Base-by-base conservation (phyloP, 1,139 yeast genomes). In the Kodamaea sp. region DNA sequence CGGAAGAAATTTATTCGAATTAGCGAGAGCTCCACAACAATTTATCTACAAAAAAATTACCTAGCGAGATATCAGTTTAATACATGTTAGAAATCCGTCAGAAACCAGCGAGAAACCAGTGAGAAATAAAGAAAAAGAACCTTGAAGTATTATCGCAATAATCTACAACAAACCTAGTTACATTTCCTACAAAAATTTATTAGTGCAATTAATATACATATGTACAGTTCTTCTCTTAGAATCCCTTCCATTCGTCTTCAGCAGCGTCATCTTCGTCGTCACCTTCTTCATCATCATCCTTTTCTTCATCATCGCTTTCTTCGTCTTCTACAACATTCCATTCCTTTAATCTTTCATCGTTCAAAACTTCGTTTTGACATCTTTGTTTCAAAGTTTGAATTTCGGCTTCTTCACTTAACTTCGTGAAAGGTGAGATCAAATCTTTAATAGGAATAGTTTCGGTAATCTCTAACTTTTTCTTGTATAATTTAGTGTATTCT, bases 351-450 rank as follows among this genome's bases (percentile, higher is more conserved):
- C 94, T 73, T 28, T 66, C 63, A 57, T 89, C 95, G 1, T 67
- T 67, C 39, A 86, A 64, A 1, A 90, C 73, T 33, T 86, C 94
- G 33, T 75, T 79, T 48, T 67, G 70, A 44, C 84, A 81, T 52
- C 79, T 81, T 41, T 73, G 69, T 57, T 88, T 78, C 44, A 89
- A 65, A 2, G 86, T 77, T 62, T 84, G 86, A 54, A 78, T 70
- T 28, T 69, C 63, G 8, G 82, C 73, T 20, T 67, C 62, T 29
- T 67, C 65, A 32, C 70, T 66, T 41, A 90, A 66, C 5, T 61
- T 67, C 32, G 65, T 65, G 50, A 88, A 81, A 4, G 94, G 88
- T 24, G 63, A 60, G 23, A 88, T 58, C 35, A 88, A 66, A 22
- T 58, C 54, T 3, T 59, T 60, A 3, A 87, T 57, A 8, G 96